Evolutionary conservation across 768 basidiomycete genomes (phyloP).

Genomic region (Amyloporia xantha): DNA sequence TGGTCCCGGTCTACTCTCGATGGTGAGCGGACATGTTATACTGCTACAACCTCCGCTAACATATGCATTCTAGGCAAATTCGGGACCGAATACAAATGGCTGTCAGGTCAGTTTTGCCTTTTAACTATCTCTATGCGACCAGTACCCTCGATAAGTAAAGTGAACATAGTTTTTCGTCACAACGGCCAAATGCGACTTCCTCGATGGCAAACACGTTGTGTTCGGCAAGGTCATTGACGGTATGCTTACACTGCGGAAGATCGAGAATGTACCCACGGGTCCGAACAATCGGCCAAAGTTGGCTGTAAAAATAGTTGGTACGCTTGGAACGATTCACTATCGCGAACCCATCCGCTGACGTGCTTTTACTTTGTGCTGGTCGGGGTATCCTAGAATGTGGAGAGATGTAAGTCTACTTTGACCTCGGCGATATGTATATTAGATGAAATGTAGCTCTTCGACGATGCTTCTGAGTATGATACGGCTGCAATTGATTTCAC

Average conservation of each 20-base stretch:
- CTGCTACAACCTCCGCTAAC: too few relatives aligned
- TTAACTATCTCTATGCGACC: not conserved
- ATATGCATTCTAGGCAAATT: conserved; percentile 81
- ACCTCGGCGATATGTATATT: too few relatives aligned
- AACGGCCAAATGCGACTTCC: conserved; percentile 88
- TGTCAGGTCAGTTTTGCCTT: conserved; percentile 53
- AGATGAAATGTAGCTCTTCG: too few relatives aligned
- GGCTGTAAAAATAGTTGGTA: conserved; percentile 81
- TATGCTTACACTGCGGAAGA: conserved; percentile 92
- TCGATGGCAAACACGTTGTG: conserved; percentile 92
- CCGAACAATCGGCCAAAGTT: conserved; percentile 87
- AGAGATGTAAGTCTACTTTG: conserved; percentile 26
- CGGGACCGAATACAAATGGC: conserved; percentile 90
- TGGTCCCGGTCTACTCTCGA: conserved; percentile 81
- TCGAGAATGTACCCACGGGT: conserved; percentile 92
- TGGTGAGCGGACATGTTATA: conserved; percentile 45
- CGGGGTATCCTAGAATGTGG: conserved; percentile 33
- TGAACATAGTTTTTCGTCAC: conserved; percentile 91
- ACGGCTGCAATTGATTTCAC: too few relatives aligned
- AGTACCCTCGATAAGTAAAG: too few relatives aligned
- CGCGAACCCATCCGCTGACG: too few relatives aligned
- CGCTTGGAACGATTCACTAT: too few relatives aligned
- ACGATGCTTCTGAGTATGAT: too few relatives aligned
- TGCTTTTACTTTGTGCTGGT: not conserved
- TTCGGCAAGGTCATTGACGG: conserved; percentile 89